Evolutionary conservation across 176 grass and related monocot genomes (phyloP).

Genomic region (Dendrocalamus sinicus): DNA sequence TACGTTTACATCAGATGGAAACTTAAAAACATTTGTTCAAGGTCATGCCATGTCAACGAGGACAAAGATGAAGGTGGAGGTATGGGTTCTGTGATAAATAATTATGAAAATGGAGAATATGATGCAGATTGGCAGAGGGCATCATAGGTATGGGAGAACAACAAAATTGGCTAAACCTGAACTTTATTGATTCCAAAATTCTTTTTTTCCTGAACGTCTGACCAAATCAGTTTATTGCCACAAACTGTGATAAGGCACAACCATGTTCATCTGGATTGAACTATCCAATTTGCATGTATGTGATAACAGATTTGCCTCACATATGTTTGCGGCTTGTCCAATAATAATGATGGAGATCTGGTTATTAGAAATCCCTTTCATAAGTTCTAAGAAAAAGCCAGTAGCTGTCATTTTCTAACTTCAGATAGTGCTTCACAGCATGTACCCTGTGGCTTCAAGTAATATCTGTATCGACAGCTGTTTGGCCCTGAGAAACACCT

Average conservation of each 20-base stretch:
- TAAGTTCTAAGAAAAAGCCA: too few species aligned
- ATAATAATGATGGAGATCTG: not conserved
- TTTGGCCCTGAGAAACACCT: not conserved
- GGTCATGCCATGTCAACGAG: not conserved
- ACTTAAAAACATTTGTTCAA: not conserved
- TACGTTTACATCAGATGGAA: conserved; percentile 15
- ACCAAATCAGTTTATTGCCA: not conserved
- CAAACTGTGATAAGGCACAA: not conserved
- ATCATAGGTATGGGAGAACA: conserved; percentile 15
- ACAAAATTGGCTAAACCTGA: not conserved
- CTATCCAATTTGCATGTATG: not conserved
- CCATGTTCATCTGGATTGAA: not conserved
- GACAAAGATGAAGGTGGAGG: not conserved
- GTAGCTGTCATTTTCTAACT: conserved; percentile 31
- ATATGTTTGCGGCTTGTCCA: not conserved
- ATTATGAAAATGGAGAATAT: conserved; percentile 32
- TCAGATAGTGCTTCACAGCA: not conserved
- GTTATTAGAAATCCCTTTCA: not conserved
- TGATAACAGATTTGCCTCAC: not conserved
- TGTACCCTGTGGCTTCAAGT: conserved; percentile 28
- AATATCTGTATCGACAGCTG: not conserved
- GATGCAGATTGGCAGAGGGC: not conserved
- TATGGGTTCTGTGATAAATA: conserved; percentile 9
- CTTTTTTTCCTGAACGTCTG: not conserved
- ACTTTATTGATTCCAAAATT: not conserved